Percentiles rank a stretch among this genome's conserved stretches.
Evolutionary conservation across 208 protist species (phyloP).

Genomic region (Trypanosoma grayi): DNA sequence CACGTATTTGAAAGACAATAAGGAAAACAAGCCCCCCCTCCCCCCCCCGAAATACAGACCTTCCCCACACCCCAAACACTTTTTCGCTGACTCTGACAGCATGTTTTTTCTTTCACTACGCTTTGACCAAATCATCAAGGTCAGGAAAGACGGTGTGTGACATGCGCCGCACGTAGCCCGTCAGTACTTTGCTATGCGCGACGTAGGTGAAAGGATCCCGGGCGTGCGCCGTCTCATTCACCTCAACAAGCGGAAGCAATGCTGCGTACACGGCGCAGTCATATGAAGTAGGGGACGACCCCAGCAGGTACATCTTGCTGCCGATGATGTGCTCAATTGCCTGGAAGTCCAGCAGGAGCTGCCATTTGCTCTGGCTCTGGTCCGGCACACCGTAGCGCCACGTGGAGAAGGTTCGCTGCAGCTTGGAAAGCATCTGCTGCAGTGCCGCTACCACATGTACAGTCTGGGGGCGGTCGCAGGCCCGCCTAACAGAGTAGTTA

Average conservation of each 20-base stretch:
- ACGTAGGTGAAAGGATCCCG: conserved; percentile 48
- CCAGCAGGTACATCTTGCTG: conserved; percentile 39
- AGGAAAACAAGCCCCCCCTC: too few relatives aligned
- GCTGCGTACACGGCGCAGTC: conserved; percentile 72
- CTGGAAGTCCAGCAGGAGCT: conserved; percentile 45
- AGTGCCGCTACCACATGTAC: too few relatives aligned
- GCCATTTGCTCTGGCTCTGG: conserved; percentile 43
- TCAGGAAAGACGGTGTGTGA: conserved; percentile 23
- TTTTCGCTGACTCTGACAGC: too few relatives aligned
- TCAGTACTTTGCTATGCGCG: conserved; percentile 44
- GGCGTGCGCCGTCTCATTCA: conserved; percentile 35
- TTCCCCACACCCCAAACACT: too few relatives aligned
- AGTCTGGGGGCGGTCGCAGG: too few relatives aligned
- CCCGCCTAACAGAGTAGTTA: conserved; percentile 37
- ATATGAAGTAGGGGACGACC: conserved; percentile 38
- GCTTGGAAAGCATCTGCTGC: too few relatives aligned
- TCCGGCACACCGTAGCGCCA: conserved; percentile 26
- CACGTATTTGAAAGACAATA: too few relatives aligned
- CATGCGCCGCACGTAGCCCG: conserved; percentile 53
- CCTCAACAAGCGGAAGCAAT: conserved; percentile 50
- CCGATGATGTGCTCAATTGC: conserved; percentile 53
- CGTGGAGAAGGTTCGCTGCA: conserved; percentile 25
- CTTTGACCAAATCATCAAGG: conserved; percentile 37
- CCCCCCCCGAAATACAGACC: too few relatives aligned
- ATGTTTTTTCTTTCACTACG: too few relatives aligned